phyloP scores from a whole-genome alignment of 768 basidiomycete species.

The Hypsizygus marmoreus region DNA sequence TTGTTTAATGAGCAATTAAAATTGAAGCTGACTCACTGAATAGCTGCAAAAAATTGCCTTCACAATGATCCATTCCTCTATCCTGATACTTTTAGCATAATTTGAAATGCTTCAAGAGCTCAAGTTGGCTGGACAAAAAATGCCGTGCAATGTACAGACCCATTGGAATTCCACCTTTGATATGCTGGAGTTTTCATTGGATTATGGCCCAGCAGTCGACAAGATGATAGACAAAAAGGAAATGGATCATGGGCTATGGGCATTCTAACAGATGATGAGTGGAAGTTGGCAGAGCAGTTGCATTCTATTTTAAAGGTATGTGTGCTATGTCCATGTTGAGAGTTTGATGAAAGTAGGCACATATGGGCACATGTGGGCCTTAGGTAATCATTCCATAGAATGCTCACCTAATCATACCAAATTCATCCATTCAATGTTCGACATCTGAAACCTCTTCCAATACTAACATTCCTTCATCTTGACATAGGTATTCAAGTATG shows the following conservation, averaged over 20 bases:
- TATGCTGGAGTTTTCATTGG: conserved; percentile 30
- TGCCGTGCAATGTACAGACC: conserved; percentile 32
- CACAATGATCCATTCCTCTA: conserved; percentile 8
- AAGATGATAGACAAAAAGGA: conserved; percentile 22
- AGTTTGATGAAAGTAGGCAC: no score
- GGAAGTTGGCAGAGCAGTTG: conserved; percentile 30
- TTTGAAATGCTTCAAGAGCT: conserved; percentile 3
- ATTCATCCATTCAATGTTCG: background rate
- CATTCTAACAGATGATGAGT: conserved; percentile 24
- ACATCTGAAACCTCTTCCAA: no score
- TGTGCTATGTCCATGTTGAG: conserved; percentile 7
- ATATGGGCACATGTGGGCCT: no score
- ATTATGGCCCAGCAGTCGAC: conserved; percentile 27
- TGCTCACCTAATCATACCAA: no score
- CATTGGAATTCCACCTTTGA: conserved; percentile 32
- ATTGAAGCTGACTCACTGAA: background rate
- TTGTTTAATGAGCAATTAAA: background rate
- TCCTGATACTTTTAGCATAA: conserved; percentile 9
- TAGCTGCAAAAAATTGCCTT: conserved; percentile 5
- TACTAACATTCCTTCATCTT: no score
- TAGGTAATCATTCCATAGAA: background rate
- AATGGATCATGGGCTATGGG: conserved; percentile 10
- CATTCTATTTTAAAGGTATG: conserved; percentile 26
- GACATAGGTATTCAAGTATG: conserved; percentile 32
- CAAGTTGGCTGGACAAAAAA: conserved; percentile 9